A percentile compares a stretch with the other conserved stretches of the same genome.
Evolutionary conservation across 2,329 filamentous ascomycete species (phyloP).

Genomic region (Aspergillus quadrilineatus): DNA sequence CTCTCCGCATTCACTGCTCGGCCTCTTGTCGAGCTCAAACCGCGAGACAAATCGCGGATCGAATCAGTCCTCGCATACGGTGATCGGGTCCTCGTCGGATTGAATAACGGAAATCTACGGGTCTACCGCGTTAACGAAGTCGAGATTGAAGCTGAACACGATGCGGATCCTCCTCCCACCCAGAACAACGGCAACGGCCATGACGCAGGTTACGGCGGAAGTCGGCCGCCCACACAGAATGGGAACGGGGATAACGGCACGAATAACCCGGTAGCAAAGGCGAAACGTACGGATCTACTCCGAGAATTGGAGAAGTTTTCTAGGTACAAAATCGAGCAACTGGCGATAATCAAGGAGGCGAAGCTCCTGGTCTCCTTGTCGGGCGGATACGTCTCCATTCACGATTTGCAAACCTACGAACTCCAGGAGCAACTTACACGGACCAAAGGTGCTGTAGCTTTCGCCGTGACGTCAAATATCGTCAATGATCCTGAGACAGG

Average conservation of each 20-base stretch:
- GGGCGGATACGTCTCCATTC: constrained; percentile 82
- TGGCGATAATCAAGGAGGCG: constrained; percentile 93
- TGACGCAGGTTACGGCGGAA: background rate
- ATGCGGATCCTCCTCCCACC: constrained; percentile 22
- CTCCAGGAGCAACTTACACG: constrained; percentile 75
- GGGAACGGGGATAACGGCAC: constrained; percentile 7
- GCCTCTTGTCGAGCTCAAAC: constrained; percentile 93
- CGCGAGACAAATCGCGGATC: constrained; percentile 94
- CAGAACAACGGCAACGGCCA: constrained; percentile 20
- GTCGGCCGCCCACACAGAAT: constrained; percentile 18
- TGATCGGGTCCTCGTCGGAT: constrained; percentile 85
- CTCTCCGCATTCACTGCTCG: constrained; percentile 96
- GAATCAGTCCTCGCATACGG: constrained; percentile 93
- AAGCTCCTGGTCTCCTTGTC: constrained; percentile 88
- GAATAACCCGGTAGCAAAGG: constrained; percentile 17
- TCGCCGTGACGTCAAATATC: constrained; percentile 93
- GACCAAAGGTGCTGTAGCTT: constrained; percentile 84
- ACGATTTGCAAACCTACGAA: constrained; percentile 83
- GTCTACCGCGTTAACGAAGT: constrained; percentile 86
- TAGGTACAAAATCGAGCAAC: constrained; percentile 82
- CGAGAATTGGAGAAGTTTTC: constrained; percentile 95
- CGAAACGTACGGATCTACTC: constrained; percentile 73
- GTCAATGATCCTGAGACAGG: constrained; percentile 83
- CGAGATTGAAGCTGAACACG: constrained; percentile 59
- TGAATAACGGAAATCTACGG: constrained; percentile 83